Conservation (phyloP, 2,329 filamentous ascomycete species). For the Emergomyces pasteurianus region DNA sequence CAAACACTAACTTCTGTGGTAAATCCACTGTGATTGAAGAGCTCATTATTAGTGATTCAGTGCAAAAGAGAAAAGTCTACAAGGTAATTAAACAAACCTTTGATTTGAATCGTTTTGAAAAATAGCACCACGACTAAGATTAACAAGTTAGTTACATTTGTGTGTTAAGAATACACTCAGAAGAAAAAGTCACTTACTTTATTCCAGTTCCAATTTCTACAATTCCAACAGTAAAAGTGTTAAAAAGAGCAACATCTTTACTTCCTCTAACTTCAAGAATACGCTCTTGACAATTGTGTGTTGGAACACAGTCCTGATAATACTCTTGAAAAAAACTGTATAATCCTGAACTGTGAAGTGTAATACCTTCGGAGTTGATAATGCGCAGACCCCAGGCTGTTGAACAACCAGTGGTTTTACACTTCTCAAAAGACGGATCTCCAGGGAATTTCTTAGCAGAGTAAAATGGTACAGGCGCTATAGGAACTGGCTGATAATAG, state of each 20-base stretch:
- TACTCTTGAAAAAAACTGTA: conserved; percentile 55
- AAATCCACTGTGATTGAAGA: not conserved
- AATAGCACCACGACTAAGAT: not conserved
- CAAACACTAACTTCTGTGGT: conserved; percentile 2
- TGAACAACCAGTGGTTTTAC: conserved; percentile 23
- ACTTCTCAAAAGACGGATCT: conserved; percentile 42
- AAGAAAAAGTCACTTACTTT: not conserved
- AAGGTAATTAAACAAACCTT: not conserved
- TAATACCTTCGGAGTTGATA: conserved; percentile 42
- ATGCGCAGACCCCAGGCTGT: conserved; percentile 54
- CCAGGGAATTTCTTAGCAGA: conserved; percentile 27
- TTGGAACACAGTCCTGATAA: conserved; percentile 35
- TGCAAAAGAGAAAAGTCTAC: not conserved
- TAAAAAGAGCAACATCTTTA: conserved; percentile 14
- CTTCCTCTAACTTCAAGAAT: conserved; percentile 12
- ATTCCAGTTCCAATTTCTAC: conserved; percentile 10
- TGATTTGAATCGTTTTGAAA: conserved; percentile 5
- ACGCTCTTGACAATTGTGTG: conserved; percentile 37
- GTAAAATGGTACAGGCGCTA: conserved; percentile 46
- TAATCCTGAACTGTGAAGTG: conserved; percentile 51
- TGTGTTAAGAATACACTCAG: not conserved
- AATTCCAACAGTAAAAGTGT: conserved; percentile 15
- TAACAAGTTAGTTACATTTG: not conserved
- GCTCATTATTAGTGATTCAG: not conserved
- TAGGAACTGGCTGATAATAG: conserved; percentile 58